Evolutionary conservation across 2,329 filamentous ascomycete genomes (phyloP).

Genomic region (Meredithiella fracta): DNA sequence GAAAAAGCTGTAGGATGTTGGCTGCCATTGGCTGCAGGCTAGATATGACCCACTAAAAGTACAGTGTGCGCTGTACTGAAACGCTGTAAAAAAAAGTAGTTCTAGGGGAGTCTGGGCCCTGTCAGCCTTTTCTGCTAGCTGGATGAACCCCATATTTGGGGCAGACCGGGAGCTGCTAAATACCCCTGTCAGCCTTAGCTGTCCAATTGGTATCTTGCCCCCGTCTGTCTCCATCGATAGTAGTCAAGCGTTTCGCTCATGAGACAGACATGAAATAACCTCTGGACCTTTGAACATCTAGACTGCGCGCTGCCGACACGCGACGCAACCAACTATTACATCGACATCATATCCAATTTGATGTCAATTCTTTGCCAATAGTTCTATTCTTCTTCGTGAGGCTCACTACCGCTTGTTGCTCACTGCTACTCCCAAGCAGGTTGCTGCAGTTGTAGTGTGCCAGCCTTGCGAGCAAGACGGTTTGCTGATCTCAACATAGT

Average conservation of each 20-base stretch:
- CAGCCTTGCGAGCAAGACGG: neutral
- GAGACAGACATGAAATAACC: neutral
- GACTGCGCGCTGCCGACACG: neutral
- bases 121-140: neutral
- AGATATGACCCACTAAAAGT: too few species aligned
- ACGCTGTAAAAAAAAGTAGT: too few species aligned
- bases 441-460: neutral
- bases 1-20: too few species aligned
- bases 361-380: neutral
- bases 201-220: neutral
- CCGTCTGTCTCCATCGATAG: neutral
- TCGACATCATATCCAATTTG: neutral
- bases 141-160: neutral
- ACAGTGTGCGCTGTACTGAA: too few species aligned
- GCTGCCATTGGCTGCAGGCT: too few species aligned
- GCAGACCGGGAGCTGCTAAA: neutral
- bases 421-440: neutral
- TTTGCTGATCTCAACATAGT: neutral
- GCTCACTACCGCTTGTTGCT: neutral
- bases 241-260: neutral
- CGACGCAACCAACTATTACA: neutral
- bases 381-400: neutral
- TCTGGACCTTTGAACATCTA: neutral
- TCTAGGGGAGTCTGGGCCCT: neutral
- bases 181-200: neutral